Conservation (phyloP, 495 filamentous ascomycete species). For the Astrocystis sublimbata region DNA sequence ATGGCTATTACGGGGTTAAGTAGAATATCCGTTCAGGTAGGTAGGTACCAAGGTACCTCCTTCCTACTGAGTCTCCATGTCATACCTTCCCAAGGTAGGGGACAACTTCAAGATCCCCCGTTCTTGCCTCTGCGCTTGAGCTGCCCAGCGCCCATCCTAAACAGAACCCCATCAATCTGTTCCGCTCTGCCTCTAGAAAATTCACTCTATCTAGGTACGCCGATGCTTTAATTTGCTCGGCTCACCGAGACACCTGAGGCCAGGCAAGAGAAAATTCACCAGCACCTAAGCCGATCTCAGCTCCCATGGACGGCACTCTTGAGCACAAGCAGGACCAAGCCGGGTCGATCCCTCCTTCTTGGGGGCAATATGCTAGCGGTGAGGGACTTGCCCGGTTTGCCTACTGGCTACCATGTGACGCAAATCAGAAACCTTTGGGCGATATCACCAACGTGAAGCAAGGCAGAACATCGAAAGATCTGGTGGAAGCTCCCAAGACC, state of each 20-base stretch:
- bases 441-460: background rate
- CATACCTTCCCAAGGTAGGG: too few relatives aligned
- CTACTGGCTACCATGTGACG: background rate
- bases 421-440: background rate
- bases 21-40: too few relatives aligned
- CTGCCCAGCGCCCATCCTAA: too few relatives aligned
- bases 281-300: background rate
- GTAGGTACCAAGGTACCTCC: too few relatives aligned
- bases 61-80: too few relatives aligned
- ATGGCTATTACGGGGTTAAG: too few relatives aligned
- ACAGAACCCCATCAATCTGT: too few relatives aligned
- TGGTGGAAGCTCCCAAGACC: background rate
- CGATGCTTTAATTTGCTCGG: background rate
- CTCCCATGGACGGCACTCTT: background rate
- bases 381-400: background rate
- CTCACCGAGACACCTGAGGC: background rate
- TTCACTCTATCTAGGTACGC: too few relatives aligned
- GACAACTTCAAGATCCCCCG: too few relatives aligned
- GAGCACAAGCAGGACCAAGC: background rate
- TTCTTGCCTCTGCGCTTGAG: too few relatives aligned
- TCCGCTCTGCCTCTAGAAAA: too few relatives aligned
- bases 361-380: constrained; percentile 1
- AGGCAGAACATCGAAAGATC: background rate
- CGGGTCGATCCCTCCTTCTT: too few relatives aligned
- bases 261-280: background rate